Conservation (phyloP, 2,329 filamentous ascomycete genomes). For the Lasiodiplodia gonubiensis region DNA sequence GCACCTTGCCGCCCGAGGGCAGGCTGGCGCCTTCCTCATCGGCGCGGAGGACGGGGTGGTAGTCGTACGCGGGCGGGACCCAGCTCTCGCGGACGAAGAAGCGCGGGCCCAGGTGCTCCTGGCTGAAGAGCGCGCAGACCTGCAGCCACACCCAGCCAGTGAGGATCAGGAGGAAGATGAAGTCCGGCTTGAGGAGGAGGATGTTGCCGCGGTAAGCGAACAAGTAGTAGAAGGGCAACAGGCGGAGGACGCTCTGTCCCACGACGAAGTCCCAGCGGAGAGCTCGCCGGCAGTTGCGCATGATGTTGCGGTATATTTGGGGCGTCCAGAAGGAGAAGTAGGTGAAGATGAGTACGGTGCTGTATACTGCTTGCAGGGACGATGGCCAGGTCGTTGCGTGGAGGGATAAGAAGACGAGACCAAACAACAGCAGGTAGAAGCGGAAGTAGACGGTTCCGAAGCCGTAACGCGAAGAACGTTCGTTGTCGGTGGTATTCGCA, state of each 20-base stretch:
- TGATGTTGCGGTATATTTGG: constrained; percentile 87
- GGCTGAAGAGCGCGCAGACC: constrained; percentile 75
- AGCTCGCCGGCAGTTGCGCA: constrained; percentile 89
- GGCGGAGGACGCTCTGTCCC: constrained; percentile 78
- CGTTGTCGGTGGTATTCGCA: constrained; percentile 40
- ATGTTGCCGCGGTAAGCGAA: constrained; percentile 80
- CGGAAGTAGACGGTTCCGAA: constrained; percentile 63
- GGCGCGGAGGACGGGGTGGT: constrained; percentile 86
- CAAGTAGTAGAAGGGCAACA: constrained; percentile 85
- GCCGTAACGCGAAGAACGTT: constrained; percentile 51
- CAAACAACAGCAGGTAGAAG: constrained; percentile 66
- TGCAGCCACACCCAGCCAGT: constrained; percentile 87
- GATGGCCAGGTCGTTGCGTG: constrained; percentile 64
- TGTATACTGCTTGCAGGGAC: constrained; percentile 59
- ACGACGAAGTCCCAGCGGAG: constrained; percentile 90
- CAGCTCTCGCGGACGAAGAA: constrained; percentile 77
- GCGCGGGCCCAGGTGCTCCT: constrained; percentile 86
- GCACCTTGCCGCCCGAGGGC: constrained; percentile 68
- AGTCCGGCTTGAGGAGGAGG: constrained; percentile 75
- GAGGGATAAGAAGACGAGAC: constrained; percentile 63
- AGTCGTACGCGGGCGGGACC: constrained; percentile 82
- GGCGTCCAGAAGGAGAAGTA: constrained; percentile 93
- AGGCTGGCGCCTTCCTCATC: constrained; percentile 79
- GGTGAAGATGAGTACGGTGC: constrained; percentile 67
- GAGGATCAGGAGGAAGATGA: constrained; percentile 66